phyloP scores from a whole-genome alignment of 1,139 yeast genomes.

The Debaryomyces udenii region DNA sequence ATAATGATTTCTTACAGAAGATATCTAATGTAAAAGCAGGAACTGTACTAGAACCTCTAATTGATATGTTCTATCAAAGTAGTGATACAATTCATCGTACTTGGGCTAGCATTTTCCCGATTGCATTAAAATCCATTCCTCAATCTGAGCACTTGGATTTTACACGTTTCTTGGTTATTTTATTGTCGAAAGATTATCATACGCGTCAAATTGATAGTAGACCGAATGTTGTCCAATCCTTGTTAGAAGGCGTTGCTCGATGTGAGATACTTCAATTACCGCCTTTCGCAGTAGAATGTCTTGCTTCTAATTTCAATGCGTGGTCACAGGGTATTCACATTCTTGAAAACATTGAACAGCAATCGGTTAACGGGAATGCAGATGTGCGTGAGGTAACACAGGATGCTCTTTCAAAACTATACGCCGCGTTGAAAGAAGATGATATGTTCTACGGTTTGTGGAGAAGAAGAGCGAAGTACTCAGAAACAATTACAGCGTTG shows the following conservation, averaged over 20 bases:
- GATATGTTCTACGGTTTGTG: constrained; percentile 98
- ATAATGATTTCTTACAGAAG: constrained; percentile 51
- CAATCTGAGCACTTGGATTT: constrained; percentile 83
- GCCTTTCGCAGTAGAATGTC: constrained; percentile 88
- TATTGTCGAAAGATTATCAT: constrained; percentile 89
- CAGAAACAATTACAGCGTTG: constrained; percentile 89
- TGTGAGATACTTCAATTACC: constrained; percentile 83
- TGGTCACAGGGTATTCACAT: constrained; percentile 91
- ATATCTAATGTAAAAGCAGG: constrained; percentile 54
- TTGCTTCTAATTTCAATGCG: constrained; percentile 84
- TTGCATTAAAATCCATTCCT: constrained; percentile 72
- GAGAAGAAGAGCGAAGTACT: constrained; percentile 93
- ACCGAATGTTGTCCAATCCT: constrained; percentile 84
- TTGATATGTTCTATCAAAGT: constrained; percentile 82
- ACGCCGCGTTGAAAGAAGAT: constrained; percentile 86
- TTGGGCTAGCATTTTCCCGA: constrained; percentile 85
- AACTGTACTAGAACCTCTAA: constrained; percentile 67
- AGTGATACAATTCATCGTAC: constrained; percentile 79
- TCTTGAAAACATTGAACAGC: constrained; percentile 73
- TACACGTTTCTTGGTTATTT: constrained; percentile 72
- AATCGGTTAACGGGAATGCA: constrained; percentile 66
- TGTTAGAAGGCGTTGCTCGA: constrained; percentile 77
- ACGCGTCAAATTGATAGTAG: constrained; percentile 83
- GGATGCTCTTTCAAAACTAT: constrained; percentile 89
- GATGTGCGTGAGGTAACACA: constrained; percentile 84